Evolutionary conservation across 306 rosid species (phyloP).

Genomic region (Mucuna pruriens): DNA sequence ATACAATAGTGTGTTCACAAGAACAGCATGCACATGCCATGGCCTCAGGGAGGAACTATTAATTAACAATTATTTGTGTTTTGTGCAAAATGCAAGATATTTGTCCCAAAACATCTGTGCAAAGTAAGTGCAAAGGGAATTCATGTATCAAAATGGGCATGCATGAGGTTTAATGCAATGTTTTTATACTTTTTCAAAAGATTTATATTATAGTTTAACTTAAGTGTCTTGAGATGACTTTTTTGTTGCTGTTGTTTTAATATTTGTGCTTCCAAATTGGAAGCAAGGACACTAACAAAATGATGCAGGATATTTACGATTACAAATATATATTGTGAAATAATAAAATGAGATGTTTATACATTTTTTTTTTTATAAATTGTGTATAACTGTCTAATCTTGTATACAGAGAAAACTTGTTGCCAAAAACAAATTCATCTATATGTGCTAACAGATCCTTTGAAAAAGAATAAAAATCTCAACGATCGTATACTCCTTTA

Average conservation of each 20-base stretch:
- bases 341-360: not conserved
- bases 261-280: not conserved
- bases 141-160: not conserved
- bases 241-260: not conserved
- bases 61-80: not conserved
- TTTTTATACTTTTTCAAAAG: not conserved
- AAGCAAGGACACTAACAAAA: not conserved
- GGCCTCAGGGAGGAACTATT: not conserved
- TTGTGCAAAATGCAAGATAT: not conserved
- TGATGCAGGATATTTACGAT: not conserved
- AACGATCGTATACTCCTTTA: no score
- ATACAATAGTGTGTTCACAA: conserved; percentile 12
- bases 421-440: no score
- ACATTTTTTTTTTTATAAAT: no score
- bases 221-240: not conserved
- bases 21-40: conserved; percentile 22
- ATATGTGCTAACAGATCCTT: no score
- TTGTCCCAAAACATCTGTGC: not conserved
- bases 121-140: not conserved
- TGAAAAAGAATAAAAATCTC: no score
- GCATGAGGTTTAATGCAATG: not conserved
- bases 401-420: no score
- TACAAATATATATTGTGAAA: not conserved
- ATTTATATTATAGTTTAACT: not conserved
- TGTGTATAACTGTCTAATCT: no score